Percentiles rank a stretch among this genome's conserved stretches.
phyloP scores from a whole-genome alignment of 306 rosid genomes.

The Vigna reflexopilosa region DNA sequence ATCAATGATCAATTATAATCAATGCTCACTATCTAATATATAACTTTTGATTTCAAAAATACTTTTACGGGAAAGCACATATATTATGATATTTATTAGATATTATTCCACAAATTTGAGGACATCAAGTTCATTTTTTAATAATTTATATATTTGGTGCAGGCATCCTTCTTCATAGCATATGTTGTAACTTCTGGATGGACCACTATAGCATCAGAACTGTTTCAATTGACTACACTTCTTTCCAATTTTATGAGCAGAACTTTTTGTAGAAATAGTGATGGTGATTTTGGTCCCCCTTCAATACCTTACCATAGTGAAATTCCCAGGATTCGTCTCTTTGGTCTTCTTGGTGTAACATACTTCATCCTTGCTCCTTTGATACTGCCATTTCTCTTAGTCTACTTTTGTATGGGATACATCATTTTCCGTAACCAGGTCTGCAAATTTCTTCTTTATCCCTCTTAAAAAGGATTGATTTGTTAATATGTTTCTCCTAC shows the following conservation, averaged over 20 bases:
- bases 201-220: conserved; percentile 74
- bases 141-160: conserved; percentile 48
- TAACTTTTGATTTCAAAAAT: no score
- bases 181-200: conserved; percentile 71
- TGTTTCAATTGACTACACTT: conserved; percentile 60
- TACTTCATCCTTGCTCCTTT: conserved; percentile 93
- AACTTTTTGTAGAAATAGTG: conserved; percentile 45
- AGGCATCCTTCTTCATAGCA: conserved; percentile 90
- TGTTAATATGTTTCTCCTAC: not conserved
- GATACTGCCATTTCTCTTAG: conserved; percentile 88
- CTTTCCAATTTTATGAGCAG: conserved; percentile 48
- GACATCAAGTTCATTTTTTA: conserved; percentile 31
- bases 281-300: conserved; percentile 63
- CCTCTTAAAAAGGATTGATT: not conserved
- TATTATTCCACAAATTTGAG: conserved; percentile 8
- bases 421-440: conserved; percentile 94
- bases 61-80: no score
- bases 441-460: conserved; percentile 20
- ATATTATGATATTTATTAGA: not conserved
- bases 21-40: no score
- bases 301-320: conserved; percentile 67
- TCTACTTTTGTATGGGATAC: conserved; percentile 80
- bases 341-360: conserved; percentile 88
- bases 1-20: no score
- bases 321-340: conserved; percentile 75